Evolutionary conservation across 2,329 filamentous ascomycete species (phyloP), one percentile per base, ranked within the genome.

Genomic region (Orbilia oligospora): DNA sequence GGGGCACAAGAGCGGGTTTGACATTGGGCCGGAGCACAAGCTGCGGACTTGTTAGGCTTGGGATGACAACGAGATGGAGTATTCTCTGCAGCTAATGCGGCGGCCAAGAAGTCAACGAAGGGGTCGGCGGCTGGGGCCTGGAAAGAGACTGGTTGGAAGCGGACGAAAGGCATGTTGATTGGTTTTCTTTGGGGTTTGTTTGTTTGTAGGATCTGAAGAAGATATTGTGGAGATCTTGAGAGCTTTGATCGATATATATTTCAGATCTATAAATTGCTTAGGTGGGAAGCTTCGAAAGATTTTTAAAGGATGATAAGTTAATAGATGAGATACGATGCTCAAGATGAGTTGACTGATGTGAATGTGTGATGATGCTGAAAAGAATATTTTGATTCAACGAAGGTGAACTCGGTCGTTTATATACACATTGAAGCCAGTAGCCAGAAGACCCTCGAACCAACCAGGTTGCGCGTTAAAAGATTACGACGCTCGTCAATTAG

Each of bases 111-210:
- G 30, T 77, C 73, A 46, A 71, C 61, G 51, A 77, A 77, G 1
- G 73, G 67, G 24, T 77, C 73, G 27, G 56, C 33, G 51, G 67
- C 14, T 4, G 65, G 73, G 44, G 73, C 55, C 8, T 53, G 48
- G 67, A 73, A 73, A 27, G 70, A 58, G 20, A 30, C 63, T 49
- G 70, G 70, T 6, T 73, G 70, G 51, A 77, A 77, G 48, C 73
- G 44, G 66, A 77, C 67, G 61, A 77, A 77, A 71, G 73, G 73
- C 73, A 77, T 77, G 27, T 71, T 77, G 72, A 51, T 33, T 33
- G 44, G 41, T 49, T 58, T 71, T 51, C 5, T 71, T 71, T 65
- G 56, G 61, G 66, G n/a, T 16, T 53, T 75, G 16, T 16, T 53
- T 75, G 16, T 20, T 66, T 16, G 58, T 41, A 55, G 12, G 38